A percentile compares a stretch with the other conserved stretches of the same genome.
Evolutionary conservation across 2,329 filamentous ascomycete species (phyloP).

Genomic region (Neofusicoccum sp.): DNA sequence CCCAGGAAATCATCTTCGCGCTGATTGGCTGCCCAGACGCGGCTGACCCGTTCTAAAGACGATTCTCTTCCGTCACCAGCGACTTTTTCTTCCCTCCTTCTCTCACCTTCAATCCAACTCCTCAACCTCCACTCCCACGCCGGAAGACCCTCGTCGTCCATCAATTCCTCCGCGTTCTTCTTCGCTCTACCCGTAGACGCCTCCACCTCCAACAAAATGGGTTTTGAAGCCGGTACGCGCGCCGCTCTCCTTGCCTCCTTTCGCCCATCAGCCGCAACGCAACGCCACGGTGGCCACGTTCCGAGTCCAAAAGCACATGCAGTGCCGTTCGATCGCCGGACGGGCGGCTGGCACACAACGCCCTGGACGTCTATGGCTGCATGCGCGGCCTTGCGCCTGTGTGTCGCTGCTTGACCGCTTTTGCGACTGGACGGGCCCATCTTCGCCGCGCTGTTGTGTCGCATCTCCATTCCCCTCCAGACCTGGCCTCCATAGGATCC

Average conservation of each 20-base stretch:
- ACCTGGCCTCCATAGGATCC: too few relatives aligned
- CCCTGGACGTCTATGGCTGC: not conserved
- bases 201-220: conserved; percentile 32
- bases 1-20: conserved; percentile 3
- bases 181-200: conserved; percentile 18
- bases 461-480: not conserved
- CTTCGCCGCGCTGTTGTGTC: not conserved
- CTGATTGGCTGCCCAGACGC: conserved; percentile 2
- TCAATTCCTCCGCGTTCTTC: conserved; percentile 5
- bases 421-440: not conserved
- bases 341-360: not conserved
- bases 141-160: not conserved
- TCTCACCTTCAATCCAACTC: conserved; percentile 19
- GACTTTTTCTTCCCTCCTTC: conserved; percentile 27
- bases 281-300: conserved; percentile 1
- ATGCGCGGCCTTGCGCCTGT: conserved; percentile 5
- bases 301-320: not conserved
- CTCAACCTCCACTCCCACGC: not conserved
- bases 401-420: conserved; percentile 1
- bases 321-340: not conserved
- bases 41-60: conserved; percentile 13
- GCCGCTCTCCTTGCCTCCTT: conserved; percentile 21
- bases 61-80: conserved; percentile 13
- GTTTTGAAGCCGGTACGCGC: conserved; percentile 39
- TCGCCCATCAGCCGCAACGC: conserved; percentile 18